Percentiles rank a stretch among this genome's conserved stretches.
phyloP scores from a whole-genome alignment of 1,284 basidiomycete species.

The Filobasidium uniguttulatum region DNA sequence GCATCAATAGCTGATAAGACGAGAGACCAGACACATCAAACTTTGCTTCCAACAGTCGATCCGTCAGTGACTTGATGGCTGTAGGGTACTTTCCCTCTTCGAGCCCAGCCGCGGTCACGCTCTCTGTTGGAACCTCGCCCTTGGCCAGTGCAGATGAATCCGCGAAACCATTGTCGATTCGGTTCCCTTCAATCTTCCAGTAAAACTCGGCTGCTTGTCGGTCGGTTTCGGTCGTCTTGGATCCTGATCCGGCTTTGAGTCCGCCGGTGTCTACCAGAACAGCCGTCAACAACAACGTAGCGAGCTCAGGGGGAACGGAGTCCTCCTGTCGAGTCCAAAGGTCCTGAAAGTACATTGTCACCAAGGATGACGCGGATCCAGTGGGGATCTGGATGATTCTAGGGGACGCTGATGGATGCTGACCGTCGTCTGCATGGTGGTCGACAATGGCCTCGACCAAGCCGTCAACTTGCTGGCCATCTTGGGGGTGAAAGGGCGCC shows the following conservation, averaged over 20 bases:
- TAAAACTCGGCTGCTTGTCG: conserved; percentile 49
- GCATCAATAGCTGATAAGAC: conserved; percentile 60
- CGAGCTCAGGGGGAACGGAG: conserved; percentile 43
- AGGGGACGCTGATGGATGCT: conserved; percentile 49
- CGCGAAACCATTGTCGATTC: not conserved
- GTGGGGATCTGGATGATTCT: conserved; percentile 48
- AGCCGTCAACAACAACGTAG: conserved; percentile 61
- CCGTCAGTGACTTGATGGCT: conserved; percentile 38
- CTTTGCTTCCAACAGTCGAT: conserved; percentile 50
- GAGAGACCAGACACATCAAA: conserved; percentile 52
- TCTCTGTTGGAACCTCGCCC: not conserved
- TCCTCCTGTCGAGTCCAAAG: no score
- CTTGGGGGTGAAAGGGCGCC: conserved; percentile 37
- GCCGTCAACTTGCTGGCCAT: conserved; percentile 9
- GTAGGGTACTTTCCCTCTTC: conserved; percentile 14
- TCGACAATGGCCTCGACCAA: conserved; percentile 71
- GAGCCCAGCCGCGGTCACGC: not conserved
- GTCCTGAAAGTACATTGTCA: conserved; percentile 49
- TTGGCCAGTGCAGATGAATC: not conserved
- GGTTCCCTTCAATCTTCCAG: conserved; percentile 18
- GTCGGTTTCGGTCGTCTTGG: conserved; percentile 59
- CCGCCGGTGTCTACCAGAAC: conserved; percentile 73
- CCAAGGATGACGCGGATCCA: conserved; percentile 68
- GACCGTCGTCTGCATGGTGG: conserved; percentile 77
- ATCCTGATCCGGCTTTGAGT: conserved; percentile 47